Conservation (phyloP, 2,329 filamentous ascomycete genomes). For the Trichophyton simii region DNA sequence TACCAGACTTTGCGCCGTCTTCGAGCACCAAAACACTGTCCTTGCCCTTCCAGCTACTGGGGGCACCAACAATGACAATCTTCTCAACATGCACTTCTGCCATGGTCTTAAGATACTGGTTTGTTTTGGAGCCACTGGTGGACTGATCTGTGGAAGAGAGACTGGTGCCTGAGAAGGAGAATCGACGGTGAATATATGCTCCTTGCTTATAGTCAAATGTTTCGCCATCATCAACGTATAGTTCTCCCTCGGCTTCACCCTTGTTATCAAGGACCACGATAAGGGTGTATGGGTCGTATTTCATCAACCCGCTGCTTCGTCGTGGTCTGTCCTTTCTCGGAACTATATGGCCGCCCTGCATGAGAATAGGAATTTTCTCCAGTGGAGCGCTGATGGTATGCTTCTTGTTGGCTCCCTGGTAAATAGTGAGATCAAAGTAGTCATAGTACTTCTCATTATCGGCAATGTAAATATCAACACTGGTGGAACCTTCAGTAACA, state of each 20-base stretch:
- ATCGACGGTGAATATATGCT: constrained; percentile 76
- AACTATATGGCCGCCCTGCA: constrained; percentile 87
- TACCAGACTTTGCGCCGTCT: constrained; percentile 33
- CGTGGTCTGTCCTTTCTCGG: constrained; percentile 79
- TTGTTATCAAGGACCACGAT: constrained; percentile 59
- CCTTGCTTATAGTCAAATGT: constrained; percentile 77
- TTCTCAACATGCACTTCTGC: constrained; percentile 66
- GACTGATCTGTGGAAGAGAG: constrained; percentile 61
- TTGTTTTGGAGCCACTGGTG: constrained; percentile 48
- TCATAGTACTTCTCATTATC: constrained; percentile 87
- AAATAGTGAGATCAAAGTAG: constrained; percentile 76
- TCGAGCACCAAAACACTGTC: constrained; percentile 40
- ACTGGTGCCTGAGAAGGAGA: constrained; percentile 49
- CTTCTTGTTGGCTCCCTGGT: constrained; percentile 58
- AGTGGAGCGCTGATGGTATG: constrained; percentile 64
- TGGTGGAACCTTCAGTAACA: constrained; percentile 59
- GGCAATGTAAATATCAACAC: constrained; percentile 71
- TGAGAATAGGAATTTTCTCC: constrained; percentile 75
- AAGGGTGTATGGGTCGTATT: constrained; percentile 87
- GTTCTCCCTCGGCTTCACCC: constrained; percentile 62
- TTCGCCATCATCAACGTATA: constrained; percentile 91
- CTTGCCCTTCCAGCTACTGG: constrained; percentile 56
- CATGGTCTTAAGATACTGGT: constrained; percentile 69
- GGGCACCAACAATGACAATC: constrained; percentile 70
- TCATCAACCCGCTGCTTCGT: constrained; percentile 78